Base-by-base conservation (phyloP, 495 filamentous ascomycete species). In the Jackrogersella minutella region DNA sequence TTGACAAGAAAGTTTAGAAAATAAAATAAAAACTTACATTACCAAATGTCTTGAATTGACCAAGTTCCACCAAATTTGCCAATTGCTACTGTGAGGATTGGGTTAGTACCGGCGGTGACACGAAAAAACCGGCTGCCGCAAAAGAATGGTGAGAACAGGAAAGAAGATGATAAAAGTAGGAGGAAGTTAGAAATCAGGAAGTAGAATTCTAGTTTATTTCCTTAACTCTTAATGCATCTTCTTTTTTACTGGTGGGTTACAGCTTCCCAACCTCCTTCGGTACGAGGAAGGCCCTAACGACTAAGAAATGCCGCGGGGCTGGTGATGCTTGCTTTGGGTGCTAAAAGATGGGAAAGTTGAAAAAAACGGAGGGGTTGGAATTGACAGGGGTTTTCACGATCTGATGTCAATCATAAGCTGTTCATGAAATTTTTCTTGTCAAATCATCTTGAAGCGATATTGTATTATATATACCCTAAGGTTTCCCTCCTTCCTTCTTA, bases 291-390 rank as follows among this genome's bases (percentile, higher is more conserved):
- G 65, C n/a, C n/a, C n/a, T 63, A 59, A 60, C 57, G 17, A 47
- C 51, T 57, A n/a, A 59, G 22, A 62, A 70, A 74, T 73, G 60
- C 54, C 70, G 72, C 72, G 72, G 72, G 72, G 72, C 71, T 74
- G 71, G 70, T 58, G 61, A 41, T 56, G 61, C 50, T 67, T 55
- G 58, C 58, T 50, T 37, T 53, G 47, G 13, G 28, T 34, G 62
- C 36, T 31, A 50, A 64, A 41, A 30, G 26, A 53, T 30, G 51
- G 49, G 52, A 62, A 52, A 60, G 47, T 37, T 21, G 41, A 70
- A 70, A 3, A 3, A 30, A 73, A 74, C 55, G 68, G 72, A 72
- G 72, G 72, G 72, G 64, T 62, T 70, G 72, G 66, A 61, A 52
- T 11, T 37, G 59, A 64, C 72, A 74, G 66, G 72, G 64, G 19